Evolutionary conservation across 352 stramenopile genomes (phyloP), one percentile per base, ranked within the genome.

Genomic region (Elongisporangium senticosum): DNA sequence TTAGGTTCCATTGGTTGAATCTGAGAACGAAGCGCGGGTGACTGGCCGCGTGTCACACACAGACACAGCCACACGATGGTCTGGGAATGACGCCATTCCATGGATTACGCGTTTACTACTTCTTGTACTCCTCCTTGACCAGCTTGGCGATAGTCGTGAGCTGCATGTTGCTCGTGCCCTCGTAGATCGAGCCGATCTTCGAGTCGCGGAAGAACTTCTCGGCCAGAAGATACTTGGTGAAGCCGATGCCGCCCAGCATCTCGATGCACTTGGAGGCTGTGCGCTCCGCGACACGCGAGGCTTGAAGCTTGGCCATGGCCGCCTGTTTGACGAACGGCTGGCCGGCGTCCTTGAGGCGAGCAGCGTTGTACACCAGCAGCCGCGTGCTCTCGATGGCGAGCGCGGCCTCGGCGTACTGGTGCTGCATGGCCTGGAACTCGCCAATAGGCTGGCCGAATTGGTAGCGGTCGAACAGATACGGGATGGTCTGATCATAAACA

Each of bases 191-290:
- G 50, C 95, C 95, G 63, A 99, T 98, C 74, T 98, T 98, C 65
- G 93, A 97, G 71, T 99, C 96, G 56, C 96, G 88, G 69, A 93
- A 99, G 64, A 98, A 98, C 65, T 98, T 98, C 65, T 99, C 96
- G 0, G 89, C 93, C 10, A 97, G 62, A 33, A 98, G 67, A 51
- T 98, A 87, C 72, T 97, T 96, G 14, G 91, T 98, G 64, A 98
- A 98, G 17, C 96, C 96, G 49, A 99, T 86, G 19, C 96, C 96
- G 47, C 96, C 96, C 8, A 98, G 71, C 82, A 90, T 91, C 72
- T 99, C 94, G 58, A 99, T 98, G 49, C 87, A 97, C 71, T 98
- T 98, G 39, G 89, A 98, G 17, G 95, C 95, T 2, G 91, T 95
- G 67, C 88, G 93, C 75, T 98, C 95, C 8, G 95, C 93, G n/a